A percentile compares a stretch with the other conserved stretches of the same genome.
These are phyloP conservation scores for Fragilaria radians DNA, from an alignment of 108 stramenopile species.

Conservation along the genomic window DNA sequence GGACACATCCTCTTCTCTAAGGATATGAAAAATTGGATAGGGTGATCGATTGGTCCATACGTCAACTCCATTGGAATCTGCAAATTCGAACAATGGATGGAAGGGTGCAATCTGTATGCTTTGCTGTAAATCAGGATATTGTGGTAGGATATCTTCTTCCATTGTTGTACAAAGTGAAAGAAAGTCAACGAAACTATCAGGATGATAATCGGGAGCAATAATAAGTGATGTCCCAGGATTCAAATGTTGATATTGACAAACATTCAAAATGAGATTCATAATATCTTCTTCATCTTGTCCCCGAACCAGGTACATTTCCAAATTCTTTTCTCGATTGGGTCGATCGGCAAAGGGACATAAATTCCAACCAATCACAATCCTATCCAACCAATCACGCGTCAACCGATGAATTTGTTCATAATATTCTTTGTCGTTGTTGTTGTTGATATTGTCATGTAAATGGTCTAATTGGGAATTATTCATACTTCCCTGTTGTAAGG, in stretches of 20 bases:
- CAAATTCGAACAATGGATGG: slow-evolving; percentile 61
- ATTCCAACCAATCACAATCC: slow-evolving; percentile 62
- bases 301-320: slow-evolving; percentile 36
- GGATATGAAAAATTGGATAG: slow-evolving; percentile 75
- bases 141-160: slow-evolving; percentile 36
- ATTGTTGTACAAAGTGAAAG: slow-evolving; percentile 40
- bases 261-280: slow-evolving; percentile 30
- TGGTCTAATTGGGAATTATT: no score
- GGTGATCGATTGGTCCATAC: slow-evolving; percentile 75
- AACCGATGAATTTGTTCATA: slow-evolving; percentile 27
- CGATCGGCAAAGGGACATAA: slow-evolving; percentile 78
- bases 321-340: slow-evolving; percentile 31
- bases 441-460: no score
- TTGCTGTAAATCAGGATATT: slow-evolving; percentile 32
- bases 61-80: slow-evolving; percentile 34
- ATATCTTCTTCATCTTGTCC: slow-evolving; percentile 46
- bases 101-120: slow-evolving; percentile 71
- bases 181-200: slow-evolving; percentile 46
- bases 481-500: no score
- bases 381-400: slow-evolving; percentile 57
- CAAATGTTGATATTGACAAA: slow-evolving; percentile 25
- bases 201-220: slow-evolving; percentile 66
- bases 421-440: no score
- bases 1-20: slow-evolving; percentile 71
- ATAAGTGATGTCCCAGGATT: slow-evolving; percentile 55